Conservation (phyloP, 495 filamentous ascomycete species). For the Daldinia loculata region DNA sequence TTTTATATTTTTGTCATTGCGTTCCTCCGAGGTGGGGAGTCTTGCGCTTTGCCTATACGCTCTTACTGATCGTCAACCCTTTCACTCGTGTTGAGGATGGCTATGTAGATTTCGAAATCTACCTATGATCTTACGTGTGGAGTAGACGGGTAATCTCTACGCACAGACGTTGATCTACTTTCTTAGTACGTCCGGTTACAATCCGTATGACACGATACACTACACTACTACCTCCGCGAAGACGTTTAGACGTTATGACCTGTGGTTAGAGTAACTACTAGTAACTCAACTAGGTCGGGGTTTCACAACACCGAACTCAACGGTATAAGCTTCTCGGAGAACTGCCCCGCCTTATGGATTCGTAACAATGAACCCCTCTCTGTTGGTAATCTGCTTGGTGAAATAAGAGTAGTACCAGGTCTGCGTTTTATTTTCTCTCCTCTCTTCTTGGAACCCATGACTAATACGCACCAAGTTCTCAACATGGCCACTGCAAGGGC, state of each 20-base stretch:
- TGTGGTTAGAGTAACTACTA: background rate
- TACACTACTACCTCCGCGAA: background rate
- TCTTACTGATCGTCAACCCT: background rate
- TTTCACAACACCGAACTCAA: background rate
- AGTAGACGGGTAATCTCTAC: background rate
- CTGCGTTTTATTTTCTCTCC: background rate
- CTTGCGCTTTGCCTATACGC: background rate
- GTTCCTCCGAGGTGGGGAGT: no score
- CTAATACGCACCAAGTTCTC: background rate
- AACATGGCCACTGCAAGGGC: background rate
- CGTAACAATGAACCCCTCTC: background rate
- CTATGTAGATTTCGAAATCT: background rate
- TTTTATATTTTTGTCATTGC: no score
- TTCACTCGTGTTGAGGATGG: background rate
- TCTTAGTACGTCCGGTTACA: constrained; percentile 14
- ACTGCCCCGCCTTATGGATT: background rate
- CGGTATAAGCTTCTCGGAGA: background rate
- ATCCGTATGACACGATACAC: background rate
- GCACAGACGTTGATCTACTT: constrained; percentile 33
- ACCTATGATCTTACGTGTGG: background rate
- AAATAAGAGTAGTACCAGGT: background rate
- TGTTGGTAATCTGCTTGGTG: background rate
- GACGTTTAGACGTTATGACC: background rate
- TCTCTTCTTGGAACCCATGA: background rate
- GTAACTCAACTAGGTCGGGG: background rate